Evolutionary conservation across 73 alveolate species (phyloP), one percentile per base, ranked within the genome.

Genomic region (Stentor roeselii): DNA sequence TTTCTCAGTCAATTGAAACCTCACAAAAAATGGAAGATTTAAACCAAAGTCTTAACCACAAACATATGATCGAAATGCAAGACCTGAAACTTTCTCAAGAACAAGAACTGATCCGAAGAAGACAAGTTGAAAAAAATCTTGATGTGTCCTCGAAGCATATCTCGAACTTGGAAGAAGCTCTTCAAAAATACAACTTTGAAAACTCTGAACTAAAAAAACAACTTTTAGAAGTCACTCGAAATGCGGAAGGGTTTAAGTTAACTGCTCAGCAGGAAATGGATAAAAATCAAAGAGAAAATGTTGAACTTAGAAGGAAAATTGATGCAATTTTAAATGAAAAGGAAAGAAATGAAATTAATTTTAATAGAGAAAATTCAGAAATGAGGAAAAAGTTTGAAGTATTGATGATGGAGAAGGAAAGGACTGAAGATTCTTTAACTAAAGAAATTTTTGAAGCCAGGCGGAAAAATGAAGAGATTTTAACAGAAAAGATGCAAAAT

Each of bases 51-150:
- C 21, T 50, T 11, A 6, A 50, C 21, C 21, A 6, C 6, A 50
- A 50, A 50, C 21, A 50, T 50, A 50, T 50, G 6, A 11, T 21
- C 21, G 67, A 50, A 21, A 21, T 50, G 6, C 6, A 50, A 11
- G 67, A 50, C 21, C 6, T 50, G 6, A 50, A 50, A 50, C 67
- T 50, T 50, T 11, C 21, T 11, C 67, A 50, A 50, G 67, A 50
- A 50, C 67, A 50, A 50, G 80, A 67, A 67, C 15, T 40, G 14
- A 67, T 67, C 0, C n/a, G 37, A 34, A 21, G 41, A 67, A 67
- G 37, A 67, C 80, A 67, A 67, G 14, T 67, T 27, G 80, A 67
- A 67, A 67, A 67, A 67, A 32, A 67, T 2, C 2, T 67, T 27
- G 80, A 67, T 27, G 41, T 67, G 34, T 30, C 50, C 41, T 21